phyloP scores from a whole-genome alignment of 2,329 filamentous ascomycete species.

The Aspergillus sp. region DNA sequence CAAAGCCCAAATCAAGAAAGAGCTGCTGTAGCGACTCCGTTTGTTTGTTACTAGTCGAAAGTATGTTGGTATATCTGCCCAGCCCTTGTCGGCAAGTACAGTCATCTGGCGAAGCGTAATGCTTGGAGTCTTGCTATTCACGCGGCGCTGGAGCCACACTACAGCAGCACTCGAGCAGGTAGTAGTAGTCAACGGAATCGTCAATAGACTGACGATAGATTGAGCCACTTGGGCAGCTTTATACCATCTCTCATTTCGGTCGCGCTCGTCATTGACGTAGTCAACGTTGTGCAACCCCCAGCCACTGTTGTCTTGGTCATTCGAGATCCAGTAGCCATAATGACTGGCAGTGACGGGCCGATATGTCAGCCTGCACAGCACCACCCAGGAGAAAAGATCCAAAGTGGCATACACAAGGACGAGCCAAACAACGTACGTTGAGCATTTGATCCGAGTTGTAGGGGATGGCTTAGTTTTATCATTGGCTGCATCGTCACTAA shows the following conservation, averaged over 20 bases:
- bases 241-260: constrained; percentile 13
- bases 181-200: constrained; percentile 22
- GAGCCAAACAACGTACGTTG: too few relatives aligned
- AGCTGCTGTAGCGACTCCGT: constrained; percentile 22
- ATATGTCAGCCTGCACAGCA: constrained; percentile 2
- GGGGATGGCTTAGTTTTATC: too few relatives aligned
- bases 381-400: constrained; percentile 2
- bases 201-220: constrained; percentile 18
- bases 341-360: constrained; percentile 2
- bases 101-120: constrained; percentile 22
- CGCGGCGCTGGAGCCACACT: constrained; percentile 23
- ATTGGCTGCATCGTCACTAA: too few relatives aligned
- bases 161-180: constrained; percentile 25
- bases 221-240: constrained; percentile 19
- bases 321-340: constrained; percentile 12
- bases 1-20: constrained; percentile 21
- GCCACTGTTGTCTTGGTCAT: background rate
- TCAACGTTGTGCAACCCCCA: too few relatives aligned
- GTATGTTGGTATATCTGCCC: constrained; percentile 16
- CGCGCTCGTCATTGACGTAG: too few relatives aligned
- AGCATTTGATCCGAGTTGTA: too few relatives aligned
- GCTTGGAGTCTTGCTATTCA: background rate
- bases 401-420: constrained; percentile 4
- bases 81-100: constrained; percentile 22
- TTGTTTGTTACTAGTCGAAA: background rate